phyloP scores from a whole-genome alignment of 163 green algal species.

The Trebouxia gelatinosa region DNA sequence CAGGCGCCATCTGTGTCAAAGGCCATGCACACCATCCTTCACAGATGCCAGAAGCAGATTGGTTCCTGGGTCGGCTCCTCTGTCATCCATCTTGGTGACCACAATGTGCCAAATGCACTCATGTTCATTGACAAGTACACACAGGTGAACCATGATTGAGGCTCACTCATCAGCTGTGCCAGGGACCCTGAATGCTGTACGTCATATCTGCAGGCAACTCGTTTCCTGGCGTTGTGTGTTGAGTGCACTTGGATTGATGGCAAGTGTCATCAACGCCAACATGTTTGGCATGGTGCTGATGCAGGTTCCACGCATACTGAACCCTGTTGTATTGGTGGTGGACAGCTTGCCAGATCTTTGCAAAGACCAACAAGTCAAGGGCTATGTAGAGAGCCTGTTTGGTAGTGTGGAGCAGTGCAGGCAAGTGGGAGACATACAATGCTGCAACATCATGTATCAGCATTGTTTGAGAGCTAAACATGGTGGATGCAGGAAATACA shows the following conservation, averaged over 20 bases:
- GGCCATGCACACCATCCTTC: conserved; percentile 79
- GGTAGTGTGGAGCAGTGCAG: conserved; percentile 69
- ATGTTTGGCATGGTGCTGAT: neutral
- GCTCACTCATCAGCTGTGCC: no score
- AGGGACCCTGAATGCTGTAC: no score
- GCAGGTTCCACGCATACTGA: conserved; percentile 67
- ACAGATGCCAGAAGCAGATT: conserved; percentile 73
- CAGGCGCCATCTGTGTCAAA: conserved; percentile 58
- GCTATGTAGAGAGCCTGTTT: conserved; percentile 65
- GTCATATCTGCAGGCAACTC: no score
- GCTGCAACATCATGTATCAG: neutral
- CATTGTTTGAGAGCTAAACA: no score
- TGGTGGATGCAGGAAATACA: conserved; percentile 59
- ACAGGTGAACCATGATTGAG: no score
- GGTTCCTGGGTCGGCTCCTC: conserved; percentile 89
- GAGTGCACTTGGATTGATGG: neutral
- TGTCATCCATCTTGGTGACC: conserved; percentile 93
- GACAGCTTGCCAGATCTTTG: conserved; percentile 75
- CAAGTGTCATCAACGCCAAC: no score
- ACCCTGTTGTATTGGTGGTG: conserved; percentile 85
- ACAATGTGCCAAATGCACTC: conserved; percentile 95
- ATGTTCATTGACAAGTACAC: conserved; percentile 99
- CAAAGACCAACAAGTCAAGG: conserved; percentile 46
- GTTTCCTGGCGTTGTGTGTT: neutral
- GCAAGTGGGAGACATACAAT: neutral